Base-by-base conservation (phyloP, 2,329 filamentous ascomycete species). In the Didymella pomorum region DNA sequence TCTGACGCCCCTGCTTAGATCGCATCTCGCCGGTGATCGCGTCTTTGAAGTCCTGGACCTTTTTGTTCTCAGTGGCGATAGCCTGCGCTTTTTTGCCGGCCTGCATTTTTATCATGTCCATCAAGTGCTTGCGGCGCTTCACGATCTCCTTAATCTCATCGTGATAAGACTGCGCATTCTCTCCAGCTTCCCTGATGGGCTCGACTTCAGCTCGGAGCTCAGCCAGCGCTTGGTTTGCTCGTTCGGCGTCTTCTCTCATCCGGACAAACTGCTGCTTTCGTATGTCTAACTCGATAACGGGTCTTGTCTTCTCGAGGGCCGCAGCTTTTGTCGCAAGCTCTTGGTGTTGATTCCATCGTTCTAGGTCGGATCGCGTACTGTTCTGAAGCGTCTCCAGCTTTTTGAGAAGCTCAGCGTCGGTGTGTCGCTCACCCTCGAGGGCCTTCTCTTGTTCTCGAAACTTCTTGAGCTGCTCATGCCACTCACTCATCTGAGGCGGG, bases 301-400 rank as follows among this genome's bases (percentile, higher is more conserved):
- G 86, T 37, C 88, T 84, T 25, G 86, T 84, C 33, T 84, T 84
- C 63, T 89, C 82, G 44, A 97, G 81, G 45, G 89, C 81, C 25
- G 84, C 79, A 4, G 94, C 56, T 84, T 86, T 51, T 47, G 85
- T 79, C 68, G 89, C 81, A 48, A 93, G 86, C 51, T 86, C 83
- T 54, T 89, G 86, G 56, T 93, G 86, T 74, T 98, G 89, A 47
- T 87, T 86, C 70, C 95, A 84, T 63, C 91, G 88, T 67, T 96
- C 89, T 23, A 98, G 93, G 69, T 97, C 93, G 10, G 86, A 88
- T 69, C 91, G 87, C 43, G 96, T 86, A 48, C 87, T 84, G 52
- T 83, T 83, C 70, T 98, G 94, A 26, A 92, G 87, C 39, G 80
- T 83, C 72, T 96, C 87, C 45, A 94, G 80, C 53, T 84, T 87